A percentile compares a stretch with the other conserved stretches of the same genome.
These are phyloP conservation scores for Pseudogymnoascus sp. DNA, from an alignment of 2,329 filamentous ascomycete genomes.

Conservation along the genomic window DNA sequence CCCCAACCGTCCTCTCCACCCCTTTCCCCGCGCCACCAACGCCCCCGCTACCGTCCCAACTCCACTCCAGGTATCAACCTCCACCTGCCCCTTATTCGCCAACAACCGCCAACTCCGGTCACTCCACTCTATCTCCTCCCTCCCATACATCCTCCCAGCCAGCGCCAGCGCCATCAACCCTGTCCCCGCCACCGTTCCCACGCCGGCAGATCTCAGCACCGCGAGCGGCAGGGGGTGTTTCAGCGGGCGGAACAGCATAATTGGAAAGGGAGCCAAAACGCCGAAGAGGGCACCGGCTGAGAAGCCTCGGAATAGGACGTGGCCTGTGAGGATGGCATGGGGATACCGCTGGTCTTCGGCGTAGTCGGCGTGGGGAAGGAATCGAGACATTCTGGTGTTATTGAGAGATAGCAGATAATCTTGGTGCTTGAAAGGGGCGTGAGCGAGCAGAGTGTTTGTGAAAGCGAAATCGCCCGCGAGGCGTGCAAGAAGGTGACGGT, in stretches of 20 bases:
- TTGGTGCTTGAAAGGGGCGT: not conserved
- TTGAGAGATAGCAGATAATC: not conserved
- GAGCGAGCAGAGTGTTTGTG: not conserved
- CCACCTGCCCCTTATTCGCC: constrained; percentile 48
- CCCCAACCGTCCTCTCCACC: constrained; percentile 36
- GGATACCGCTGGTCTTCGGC: constrained; percentile 55
- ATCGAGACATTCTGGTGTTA: constrained; percentile 41
- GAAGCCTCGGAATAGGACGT: constrained; percentile 50
- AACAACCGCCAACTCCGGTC: constrained; percentile 55
- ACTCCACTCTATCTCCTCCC: constrained; percentile 53
- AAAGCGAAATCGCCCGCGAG: not conserved
- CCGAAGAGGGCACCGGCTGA: constrained; percentile 45
- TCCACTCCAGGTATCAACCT: constrained; percentile 48
- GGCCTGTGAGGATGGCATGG: constrained; percentile 47
- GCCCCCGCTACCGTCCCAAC: constrained; percentile 33
- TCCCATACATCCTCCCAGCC: constrained; percentile 43
- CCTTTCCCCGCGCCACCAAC: constrained; percentile 26
- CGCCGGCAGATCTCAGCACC: constrained; percentile 39
- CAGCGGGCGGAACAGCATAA: not conserved
- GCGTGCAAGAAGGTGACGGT: not conserved
- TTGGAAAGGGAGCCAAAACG: constrained; percentile 14
- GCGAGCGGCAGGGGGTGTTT: constrained; percentile 24
- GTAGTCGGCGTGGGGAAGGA: constrained; percentile 42
- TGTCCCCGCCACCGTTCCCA: constrained; percentile 37
- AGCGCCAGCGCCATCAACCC: constrained; percentile 38